Conservation (phyloP, 2,329 filamentous ascomycete genomes). For the Nemania bipapillata region DNA sequence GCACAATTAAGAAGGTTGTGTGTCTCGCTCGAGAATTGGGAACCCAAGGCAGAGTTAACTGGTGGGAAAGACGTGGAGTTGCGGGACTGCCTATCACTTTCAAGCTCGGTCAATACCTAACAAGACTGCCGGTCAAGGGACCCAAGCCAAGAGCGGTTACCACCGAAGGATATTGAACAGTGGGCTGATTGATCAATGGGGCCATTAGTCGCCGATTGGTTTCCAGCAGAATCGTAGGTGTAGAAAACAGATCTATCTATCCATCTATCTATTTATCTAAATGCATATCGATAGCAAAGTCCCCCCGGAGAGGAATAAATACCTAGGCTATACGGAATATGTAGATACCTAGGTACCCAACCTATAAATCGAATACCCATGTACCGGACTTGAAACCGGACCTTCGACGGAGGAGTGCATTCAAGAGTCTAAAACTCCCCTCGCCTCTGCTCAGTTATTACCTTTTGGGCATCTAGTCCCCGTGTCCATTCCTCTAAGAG, state of each 20-base stretch:
- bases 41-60: not conserved
- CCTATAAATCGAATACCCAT: no score
- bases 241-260: no score
- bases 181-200: slow-evolving; percentile 30
- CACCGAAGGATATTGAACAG: not conserved
- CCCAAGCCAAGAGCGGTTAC: slow-evolving; percentile 16
- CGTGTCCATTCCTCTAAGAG: slow-evolving; percentile 66
- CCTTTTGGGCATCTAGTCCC: slow-evolving; percentile 56
- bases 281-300: slow-evolving; percentile 27
- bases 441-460: slow-evolving; percentile 25
- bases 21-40: slow-evolving; percentile 11
- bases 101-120: slow-evolving; percentile 26
- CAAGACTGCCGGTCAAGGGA: slow-evolving; percentile 27
- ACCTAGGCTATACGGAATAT: no score
- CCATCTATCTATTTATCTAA: not conserved
- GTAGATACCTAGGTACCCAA: no score
- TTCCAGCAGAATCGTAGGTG: not conserved
- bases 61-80: slow-evolving; percentile 17
- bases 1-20: slow-evolving; percentile 5
- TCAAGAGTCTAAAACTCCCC: not conserved
- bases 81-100: slow-evolving; percentile 13
- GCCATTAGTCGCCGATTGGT: not conserved
- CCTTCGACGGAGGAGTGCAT: not conserved
- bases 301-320: not conserved
- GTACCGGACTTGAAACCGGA: not conserved